Evolutionary conservation across 805 yeast genomes (phyloP), one percentile per base, ranked within the genome.

Genomic region (Ogataea parapolymorpha): DNA sequence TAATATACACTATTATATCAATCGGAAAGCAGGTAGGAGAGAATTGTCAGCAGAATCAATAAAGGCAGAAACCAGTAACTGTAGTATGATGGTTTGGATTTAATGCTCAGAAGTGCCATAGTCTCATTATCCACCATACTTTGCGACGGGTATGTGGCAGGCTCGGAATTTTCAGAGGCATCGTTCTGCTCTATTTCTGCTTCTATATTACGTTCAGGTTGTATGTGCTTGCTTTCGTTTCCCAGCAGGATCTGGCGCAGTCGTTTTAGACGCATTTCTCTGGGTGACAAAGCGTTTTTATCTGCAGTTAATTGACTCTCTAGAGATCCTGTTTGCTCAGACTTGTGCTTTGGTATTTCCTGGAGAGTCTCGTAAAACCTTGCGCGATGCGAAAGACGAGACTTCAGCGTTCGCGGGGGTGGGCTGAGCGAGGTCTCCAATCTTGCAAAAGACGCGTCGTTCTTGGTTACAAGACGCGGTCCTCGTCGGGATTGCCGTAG

Each of bases 11-110:
- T 16, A 7, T 29, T 22, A 40, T 9, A 10, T 31, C 23, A 45
- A 37, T 45, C 49, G 18, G 49, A 45, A 14, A 45, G 32, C 15
- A 42, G 29, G 20, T 45, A 45, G 12, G 49, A 45, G 6, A 35
- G 35, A 13, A 34, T 20, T 12, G 22, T 8, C 4, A 33, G 28
- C 14, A 30, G n/a, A 16, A 28, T 20, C 29, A 34, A 6, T 33
- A 7, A 10, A n/a, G 9, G 9, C 11, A 14, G 8, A 15, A 12
- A 22, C 24, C 15, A 17, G 9, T n/a, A 10, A n/a, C 5, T 8
- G 9, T 20, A 7, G 22, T 20, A 20, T 20, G 22, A 20, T 7
- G 10, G 22, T 20, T 20, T 7, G 10, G 22, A 2, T 7, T 20
- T 6, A 1, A 20, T 20, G 22, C 22, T 20, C 3, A 8, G 22